A percentile compares a stretch with the other conserved stretches of the same genome.
phyloP scores from a whole-genome alignment of 2,329 filamentous ascomycete genomes.

The Calonectria leucothoes region DNA sequence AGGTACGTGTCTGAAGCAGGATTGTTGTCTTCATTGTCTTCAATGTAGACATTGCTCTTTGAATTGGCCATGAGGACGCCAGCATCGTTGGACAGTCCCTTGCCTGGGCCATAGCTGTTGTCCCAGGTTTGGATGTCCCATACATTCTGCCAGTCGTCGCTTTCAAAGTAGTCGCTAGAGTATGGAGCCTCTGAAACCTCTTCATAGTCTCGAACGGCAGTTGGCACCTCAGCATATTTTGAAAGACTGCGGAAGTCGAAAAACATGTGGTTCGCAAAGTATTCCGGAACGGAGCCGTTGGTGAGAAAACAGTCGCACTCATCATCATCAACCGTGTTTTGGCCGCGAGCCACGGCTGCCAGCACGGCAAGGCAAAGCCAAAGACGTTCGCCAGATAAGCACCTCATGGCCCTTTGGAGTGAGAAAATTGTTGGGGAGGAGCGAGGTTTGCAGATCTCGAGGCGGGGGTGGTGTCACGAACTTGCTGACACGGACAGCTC shows the following conservation, averaged over 20 bases:
- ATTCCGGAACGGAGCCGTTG: constrained; percentile 36
- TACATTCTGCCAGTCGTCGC: constrained; percentile 44
- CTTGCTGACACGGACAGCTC: background rate
- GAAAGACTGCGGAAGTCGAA: constrained; percentile 45
- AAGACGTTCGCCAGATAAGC: background rate
- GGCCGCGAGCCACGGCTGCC: constrained; percentile 21
- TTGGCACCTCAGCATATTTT: constrained; percentile 43
- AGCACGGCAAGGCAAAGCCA: constrained; percentile 14
- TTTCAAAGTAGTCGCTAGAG: constrained; percentile 51
- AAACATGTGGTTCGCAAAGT: constrained; percentile 42
- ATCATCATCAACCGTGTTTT: constrained; percentile 28
- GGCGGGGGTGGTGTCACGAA: background rate
- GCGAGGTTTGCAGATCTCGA: background rate
- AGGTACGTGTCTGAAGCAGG: constrained; percentile 53
- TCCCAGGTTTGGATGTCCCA: constrained; percentile 54
- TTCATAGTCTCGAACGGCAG: constrained; percentile 40
- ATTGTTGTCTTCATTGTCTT: constrained; percentile 49
- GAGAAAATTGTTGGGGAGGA: background rate
- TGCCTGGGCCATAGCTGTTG: constrained; percentile 38
- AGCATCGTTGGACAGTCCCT: constrained; percentile 30
- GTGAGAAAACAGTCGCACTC: constrained; percentile 46
- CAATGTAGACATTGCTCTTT: constrained; percentile 57
- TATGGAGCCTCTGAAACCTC: constrained; percentile 43
- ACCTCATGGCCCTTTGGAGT: background rate
- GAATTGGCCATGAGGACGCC: constrained; percentile 51